These are phyloP conservation scores for Plasmopara halstedii DNA, from an alignment of 352 stramenopile genomes.

Conservation along the genomic window DNA sequence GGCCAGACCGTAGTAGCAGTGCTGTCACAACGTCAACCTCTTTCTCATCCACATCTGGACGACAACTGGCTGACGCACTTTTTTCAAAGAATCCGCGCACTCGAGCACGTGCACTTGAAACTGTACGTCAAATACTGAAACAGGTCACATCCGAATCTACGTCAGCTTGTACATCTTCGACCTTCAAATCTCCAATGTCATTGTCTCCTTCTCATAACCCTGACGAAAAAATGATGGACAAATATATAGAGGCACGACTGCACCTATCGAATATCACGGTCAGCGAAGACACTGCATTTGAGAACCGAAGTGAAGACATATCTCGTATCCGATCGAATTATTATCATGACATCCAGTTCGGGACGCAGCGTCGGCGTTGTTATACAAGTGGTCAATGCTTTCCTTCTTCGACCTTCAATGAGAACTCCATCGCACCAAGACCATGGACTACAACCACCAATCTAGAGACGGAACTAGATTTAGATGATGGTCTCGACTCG, in stretches of 20 bases:
- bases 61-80: slow-evolving; percentile 51
- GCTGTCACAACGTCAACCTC: slow-evolving; percentile 13
- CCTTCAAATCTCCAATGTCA: slow-evolving; percentile 12
- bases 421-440: slow-evolving; percentile 5
- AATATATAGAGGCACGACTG: slow-evolving; percentile 41
- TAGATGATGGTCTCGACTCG: slow-evolving; percentile 25
- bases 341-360: slow-evolving; percentile 7
- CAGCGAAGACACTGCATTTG: not conserved
- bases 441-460: slow-evolving; percentile 15
- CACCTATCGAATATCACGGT: slow-evolving; percentile 26
- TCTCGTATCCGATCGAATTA: slow-evolving; percentile 5
- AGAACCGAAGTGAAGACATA: slow-evolving; percentile 2
- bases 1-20: slow-evolving; percentile 22
- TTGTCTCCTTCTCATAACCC: slow-evolving; percentile 16
- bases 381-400: slow-evolving; percentile 18
- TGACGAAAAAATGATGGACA: slow-evolving; percentile 38
- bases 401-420: slow-evolving; percentile 3
- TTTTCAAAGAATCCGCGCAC: slow-evolving; percentile 47
- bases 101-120: slow-evolving; percentile 43
- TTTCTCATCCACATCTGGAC: slow-evolving; percentile 27
- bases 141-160: slow-evolving; percentile 26
- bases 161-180: slow-evolving; percentile 8
- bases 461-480: slow-evolving; percentile 21
- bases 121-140: slow-evolving; percentile 39
- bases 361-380: slow-evolving; percentile 7